Percentiles rank a stretch among this genome's conserved stretches.
Evolutionary conservation across 2,329 filamentous ascomycete species (phyloP).

Genomic region (Orbilia quercus): DNA sequence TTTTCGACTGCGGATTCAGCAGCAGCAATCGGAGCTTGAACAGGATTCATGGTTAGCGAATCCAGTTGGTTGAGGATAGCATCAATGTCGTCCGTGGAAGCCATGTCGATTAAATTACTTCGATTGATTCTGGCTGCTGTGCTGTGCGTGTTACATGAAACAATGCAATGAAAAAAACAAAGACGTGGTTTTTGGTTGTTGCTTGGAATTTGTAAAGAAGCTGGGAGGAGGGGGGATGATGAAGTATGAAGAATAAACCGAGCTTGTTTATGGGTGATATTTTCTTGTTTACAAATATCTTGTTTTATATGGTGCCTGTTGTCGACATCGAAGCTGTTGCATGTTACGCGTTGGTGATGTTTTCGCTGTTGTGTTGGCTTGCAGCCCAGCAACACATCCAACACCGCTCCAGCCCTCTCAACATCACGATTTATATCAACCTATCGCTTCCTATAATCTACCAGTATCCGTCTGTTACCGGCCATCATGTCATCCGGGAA

Average conservation of each 20-base stretch:
- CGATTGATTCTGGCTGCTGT: neutral
- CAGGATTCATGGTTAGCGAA: slow-evolving; percentile 21
- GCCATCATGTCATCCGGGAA: neutral
- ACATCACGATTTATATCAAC: too few relatives aligned
- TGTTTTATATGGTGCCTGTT: too few relatives aligned
- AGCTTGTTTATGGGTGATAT: too few relatives aligned
- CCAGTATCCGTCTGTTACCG: neutral
- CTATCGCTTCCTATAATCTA: too few relatives aligned
- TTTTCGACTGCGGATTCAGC: slow-evolving; percentile 12
- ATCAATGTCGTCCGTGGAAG: slow-evolving; percentile 33
- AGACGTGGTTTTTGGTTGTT: neutral
- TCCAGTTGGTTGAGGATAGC: slow-evolving; percentile 46
- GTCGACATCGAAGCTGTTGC: too few relatives aligned
- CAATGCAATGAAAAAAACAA: neutral
- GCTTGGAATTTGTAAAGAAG: neutral
- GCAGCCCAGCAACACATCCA: too few relatives aligned
- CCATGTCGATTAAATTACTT: neutral
- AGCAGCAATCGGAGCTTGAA: neutral
- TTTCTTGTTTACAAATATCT: too few relatives aligned
- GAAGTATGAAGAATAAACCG: too few relatives aligned
- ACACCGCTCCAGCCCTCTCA: too few relatives aligned
- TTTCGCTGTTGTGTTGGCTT: too few relatives aligned
- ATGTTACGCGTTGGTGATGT: too few relatives aligned
- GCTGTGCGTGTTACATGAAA: neutral
- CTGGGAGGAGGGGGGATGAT: too few relatives aligned